These are phyloP conservation scores for Populus pruinosa DNA, from an alignment of 345 rosid genomes.

Conservation along the genomic window DNA sequence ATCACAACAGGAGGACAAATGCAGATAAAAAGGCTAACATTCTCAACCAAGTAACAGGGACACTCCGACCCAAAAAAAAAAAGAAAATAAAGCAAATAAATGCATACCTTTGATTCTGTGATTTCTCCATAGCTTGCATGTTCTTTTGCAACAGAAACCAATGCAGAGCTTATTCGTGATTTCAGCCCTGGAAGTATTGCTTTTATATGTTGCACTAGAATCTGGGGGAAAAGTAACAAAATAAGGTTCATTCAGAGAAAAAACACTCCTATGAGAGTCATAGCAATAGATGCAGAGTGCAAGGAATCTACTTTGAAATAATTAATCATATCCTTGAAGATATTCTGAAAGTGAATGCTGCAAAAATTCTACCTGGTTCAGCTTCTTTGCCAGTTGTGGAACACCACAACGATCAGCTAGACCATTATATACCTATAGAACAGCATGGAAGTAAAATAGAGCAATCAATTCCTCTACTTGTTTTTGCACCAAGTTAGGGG, in stretches of 20 bases:
- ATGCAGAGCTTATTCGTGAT: constrained; percentile 61
- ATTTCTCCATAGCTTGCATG: constrained; percentile 91
- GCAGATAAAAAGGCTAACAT: no score
- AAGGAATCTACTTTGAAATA: background rate
- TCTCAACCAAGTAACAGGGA: background rate
- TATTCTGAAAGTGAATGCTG: background rate
- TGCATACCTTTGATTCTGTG: constrained; percentile 75
- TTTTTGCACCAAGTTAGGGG: constrained; percentile 5
- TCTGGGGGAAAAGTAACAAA: constrained; percentile 39
- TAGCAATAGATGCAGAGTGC: background rate
- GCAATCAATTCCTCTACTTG: background rate
- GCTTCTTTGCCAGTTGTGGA: constrained; percentile 88
- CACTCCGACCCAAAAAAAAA: background rate
- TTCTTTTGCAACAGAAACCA: constrained; percentile 82
- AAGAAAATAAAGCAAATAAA: background rate
- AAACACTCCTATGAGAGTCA: background rate
- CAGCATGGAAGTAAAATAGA: background rate
- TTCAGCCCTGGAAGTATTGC: constrained; percentile 77
- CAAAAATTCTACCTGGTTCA: constrained; percentile 68
- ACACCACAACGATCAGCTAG: constrained; percentile 94
- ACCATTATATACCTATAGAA: constrained; percentile 61
- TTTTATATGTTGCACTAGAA: constrained; percentile 84
- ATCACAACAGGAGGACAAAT: background rate
- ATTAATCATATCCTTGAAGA: background rate
- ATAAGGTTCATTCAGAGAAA: background rate